Evolutionary conservation across 2,329 filamentous ascomycete species (phyloP), one percentile per base, ranked within the genome.

Genomic region (Huntiella savannae): DNA sequence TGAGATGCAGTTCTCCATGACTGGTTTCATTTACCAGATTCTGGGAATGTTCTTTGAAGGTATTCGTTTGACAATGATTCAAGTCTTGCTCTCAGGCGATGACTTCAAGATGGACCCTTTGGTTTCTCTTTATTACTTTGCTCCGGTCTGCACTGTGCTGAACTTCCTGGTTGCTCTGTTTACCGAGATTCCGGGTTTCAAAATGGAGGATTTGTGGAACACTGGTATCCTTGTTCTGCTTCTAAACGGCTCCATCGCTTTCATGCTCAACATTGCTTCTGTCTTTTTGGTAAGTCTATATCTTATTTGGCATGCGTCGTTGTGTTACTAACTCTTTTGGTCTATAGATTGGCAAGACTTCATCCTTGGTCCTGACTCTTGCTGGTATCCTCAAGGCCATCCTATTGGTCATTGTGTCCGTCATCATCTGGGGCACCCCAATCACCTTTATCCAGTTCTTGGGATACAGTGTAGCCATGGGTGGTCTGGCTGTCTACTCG

Each of bases 321-420:
- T 50, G 56, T 51, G 13, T 28, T n/a, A 33, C 40, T 47, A 43
- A 47, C 40, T 16, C 10, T 35, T 12, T 5, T 42, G 4, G 5
- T 13, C 12, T 19, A 45, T 55, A 88, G 82, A 92, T 92, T 56
- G 83, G 84, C 59, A 86, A 83, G 64, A 92, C 84, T 5, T 92
- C 84, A 2, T 82, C 81, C 48, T 73, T 92, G 44, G 82, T 87
- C 55, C 80, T 92, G 64, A 86, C 83, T 33, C 74, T 92, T 17
- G 86, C 79, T 49, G 83, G 85, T 59, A 84, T 92, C 53, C 73
- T 91, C 56, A 92, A 92, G 64, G 83, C 86, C 61, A 87, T 92
- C 51, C 74, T 92, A 49, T 76, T 92, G 47, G 82, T 92, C 52
- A 66, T 72, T 50, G 71, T 76, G 49, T 85, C 81, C 45, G 80